These are phyloP conservation scores for Guadua angustifolia DNA, from an alignment of 176 grass and related monocot genomes.

Conservation along the genomic window DNA sequence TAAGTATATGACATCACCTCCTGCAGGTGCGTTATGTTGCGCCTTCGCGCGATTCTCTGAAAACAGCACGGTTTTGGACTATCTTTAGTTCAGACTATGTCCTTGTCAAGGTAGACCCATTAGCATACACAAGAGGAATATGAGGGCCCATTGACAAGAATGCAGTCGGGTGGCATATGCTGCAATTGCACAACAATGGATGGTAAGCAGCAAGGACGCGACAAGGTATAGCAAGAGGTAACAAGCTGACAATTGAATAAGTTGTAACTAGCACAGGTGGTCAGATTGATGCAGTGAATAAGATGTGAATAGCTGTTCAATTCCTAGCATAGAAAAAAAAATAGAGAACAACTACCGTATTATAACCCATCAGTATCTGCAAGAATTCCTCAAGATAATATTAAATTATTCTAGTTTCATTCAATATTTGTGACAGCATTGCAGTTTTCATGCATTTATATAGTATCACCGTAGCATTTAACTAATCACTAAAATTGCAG, in stretches of 20 bases:
- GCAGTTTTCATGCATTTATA: neutral
- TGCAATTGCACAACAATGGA: constrained; percentile 25
- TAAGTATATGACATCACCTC: constrained; percentile 29
- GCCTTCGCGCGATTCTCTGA: neutral
- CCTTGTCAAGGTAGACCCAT: constrained; percentile 27
- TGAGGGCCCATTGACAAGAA: constrained; percentile 27
- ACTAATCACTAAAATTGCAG: neutral
- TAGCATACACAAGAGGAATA: constrained; percentile 19
- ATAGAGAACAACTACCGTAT: neutral
- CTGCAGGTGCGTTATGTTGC: constrained; percentile 31
- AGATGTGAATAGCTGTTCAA: neutral
- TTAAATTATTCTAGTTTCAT: neutral
- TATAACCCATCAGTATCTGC: neutral
- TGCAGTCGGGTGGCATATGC: constrained; percentile 25
- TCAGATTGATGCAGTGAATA: neutral
- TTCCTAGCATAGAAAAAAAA: neutral
- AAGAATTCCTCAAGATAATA: neutral
- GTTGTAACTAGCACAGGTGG: neutral
- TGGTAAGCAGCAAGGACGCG: constrained; percentile 19
- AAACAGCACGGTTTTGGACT: constrained; percentile 1
- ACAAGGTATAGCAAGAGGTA: neutral
- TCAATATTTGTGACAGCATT: neutral
- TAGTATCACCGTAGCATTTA: constrained; percentile 8
- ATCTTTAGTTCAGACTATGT: neutral
- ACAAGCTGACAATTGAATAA: neutral